Base-by-base conservation (phyloP, 1,284 basidiomycete genomes). In the Microbotryum saponariae region DNA sequence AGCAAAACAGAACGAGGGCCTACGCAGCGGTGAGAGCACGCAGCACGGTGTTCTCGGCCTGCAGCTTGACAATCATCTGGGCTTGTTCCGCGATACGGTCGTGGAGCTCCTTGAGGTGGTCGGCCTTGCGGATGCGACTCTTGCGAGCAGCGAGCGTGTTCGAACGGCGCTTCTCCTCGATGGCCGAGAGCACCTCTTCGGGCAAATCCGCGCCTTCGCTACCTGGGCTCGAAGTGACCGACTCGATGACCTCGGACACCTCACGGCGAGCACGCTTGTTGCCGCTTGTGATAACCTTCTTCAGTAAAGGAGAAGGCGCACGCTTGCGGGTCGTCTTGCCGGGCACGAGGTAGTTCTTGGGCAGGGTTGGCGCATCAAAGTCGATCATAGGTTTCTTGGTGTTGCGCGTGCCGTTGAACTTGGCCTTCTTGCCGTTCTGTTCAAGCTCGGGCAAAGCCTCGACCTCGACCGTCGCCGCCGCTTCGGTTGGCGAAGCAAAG, bases 141-240 rank as follows among this genome's bases (percentile, higher is more conserved):
- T 85, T 81, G 9, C 88, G 80, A 47, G 88, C 88, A 0, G 88
- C 88, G 16, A 90, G 74, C 1, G 88, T 89, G 74, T 90, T 90
- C 74, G 87, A 84, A 4, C 85, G 79, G 50, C 88, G 81, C 80
- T 90, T 90, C 27, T 79, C 79, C 74, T 85, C 86, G 68, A 90
- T 88, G 59, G 83, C 82, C 65, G 85, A 81, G 67, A 72, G 64
- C 9, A 74, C 59, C 31, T 68, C 70, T 29, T 65, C 68, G 47
- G 80, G 74, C 23, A 70, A 73, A 83, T 65, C 23, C 71, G 69
- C 33, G 75, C 73, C 63, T 78, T 42, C 37, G 37, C 37, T 10
- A 10, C 2, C 37, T 3, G 37, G 12, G 37, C 37, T 42, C 37
- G 37, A 42, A 18, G 37, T 6, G 16, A 42, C 37, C 37, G 37